phyloP scores from a whole-genome alignment of 148 eudicot species.

The Cornus suecica region DNA sequence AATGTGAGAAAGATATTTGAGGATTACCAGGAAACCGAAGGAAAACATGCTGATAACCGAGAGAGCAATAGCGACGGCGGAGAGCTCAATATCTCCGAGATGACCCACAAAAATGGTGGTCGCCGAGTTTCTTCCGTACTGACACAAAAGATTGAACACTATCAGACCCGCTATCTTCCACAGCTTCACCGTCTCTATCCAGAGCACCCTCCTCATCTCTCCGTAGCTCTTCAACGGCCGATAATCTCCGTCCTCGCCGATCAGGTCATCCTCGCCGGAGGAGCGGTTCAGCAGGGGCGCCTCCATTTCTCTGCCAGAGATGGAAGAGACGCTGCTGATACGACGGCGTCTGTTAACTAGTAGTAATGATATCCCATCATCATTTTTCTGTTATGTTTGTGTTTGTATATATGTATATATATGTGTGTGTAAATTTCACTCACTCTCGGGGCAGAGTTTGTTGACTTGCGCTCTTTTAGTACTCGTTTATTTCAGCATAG shows the following conservation, averaged over 20 bases:
- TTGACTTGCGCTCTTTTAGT: no score
- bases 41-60: slow-evolving; percentile 55
- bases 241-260: slow-evolving; percentile 45
- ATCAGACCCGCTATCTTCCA: slow-evolving; percentile 60
- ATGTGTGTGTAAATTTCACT: no score
- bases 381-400: no score
- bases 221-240: slow-evolving; percentile 22
- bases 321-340: background rate
- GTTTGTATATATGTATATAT: no score
- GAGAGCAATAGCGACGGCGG: slow-evolving; percentile 52
- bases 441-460: no score
- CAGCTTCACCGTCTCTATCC: slow-evolving; percentile 43
- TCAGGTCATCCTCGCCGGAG: slow-evolving; percentile 9
- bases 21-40: slow-evolving; percentile 64
- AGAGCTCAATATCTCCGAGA: slow-evolving; percentile 56
- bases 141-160: slow-evolving; percentile 39
- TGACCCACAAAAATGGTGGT: slow-evolving; percentile 67
- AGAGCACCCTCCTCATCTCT: slow-evolving; percentile 35
- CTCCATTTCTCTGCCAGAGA: slow-evolving; percentile 14
- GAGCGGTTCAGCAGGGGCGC: slow-evolving; percentile 28
- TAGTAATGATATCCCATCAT: no score
- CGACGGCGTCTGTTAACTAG: no score
- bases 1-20: background rate
- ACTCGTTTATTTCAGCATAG: no score
- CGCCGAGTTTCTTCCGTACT: slow-evolving; percentile 38